phyloP scores from a whole-genome alignment of 768 basidiomycete species.

The Nevesoporus exiguus region DNA sequence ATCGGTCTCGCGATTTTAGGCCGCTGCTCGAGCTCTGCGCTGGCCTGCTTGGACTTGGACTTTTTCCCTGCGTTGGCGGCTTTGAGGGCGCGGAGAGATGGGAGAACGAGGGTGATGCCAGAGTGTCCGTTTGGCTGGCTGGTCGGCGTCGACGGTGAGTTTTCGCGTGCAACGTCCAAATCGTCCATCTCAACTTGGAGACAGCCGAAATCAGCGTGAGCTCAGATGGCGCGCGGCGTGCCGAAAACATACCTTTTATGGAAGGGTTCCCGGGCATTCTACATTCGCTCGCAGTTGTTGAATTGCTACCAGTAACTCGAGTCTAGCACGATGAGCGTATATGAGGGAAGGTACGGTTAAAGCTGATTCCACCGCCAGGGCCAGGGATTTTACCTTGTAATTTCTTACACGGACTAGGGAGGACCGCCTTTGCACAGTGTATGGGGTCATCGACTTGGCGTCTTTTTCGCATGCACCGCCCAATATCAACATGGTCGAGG shows the following conservation, averaged over 20 bases:
- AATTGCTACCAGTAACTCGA: no score
- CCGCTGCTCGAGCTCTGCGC: slow-evolving; percentile 25
- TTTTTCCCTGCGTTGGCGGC: slow-evolving; percentile 53
- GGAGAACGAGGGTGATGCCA: slow-evolving; percentile 63
- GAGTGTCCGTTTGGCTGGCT: slow-evolving; percentile 30
- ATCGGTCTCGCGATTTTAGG: slow-evolving; percentile 48
- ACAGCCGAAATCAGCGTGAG: slow-evolving; percentile 4
- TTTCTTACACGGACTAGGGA: no score
- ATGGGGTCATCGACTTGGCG: no score
- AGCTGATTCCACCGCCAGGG: no score
- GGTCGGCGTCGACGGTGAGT: slow-evolving; percentile 30
- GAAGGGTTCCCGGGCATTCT: slow-evolving; percentile 4
- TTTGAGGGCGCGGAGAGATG: slow-evolving; percentile 61
- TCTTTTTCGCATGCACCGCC: no score
- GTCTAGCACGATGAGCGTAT: no score
- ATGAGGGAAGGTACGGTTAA: no score
- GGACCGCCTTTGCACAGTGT: no score
- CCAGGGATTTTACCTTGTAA: no score
- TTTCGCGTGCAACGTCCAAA: slow-evolving; percentile 31
- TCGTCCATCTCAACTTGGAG: slow-evolving; percentile 30
- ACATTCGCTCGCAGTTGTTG: no score
- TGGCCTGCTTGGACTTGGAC: slow-evolving; percentile 35
- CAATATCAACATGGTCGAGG: no score
- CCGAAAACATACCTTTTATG: slow-evolving; percentile 11
- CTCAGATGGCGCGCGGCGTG: not conserved